These are phyloP conservation scores for Dichotomocladium elegans DNA, from an alignment of 371 early-diverging fungal genomes.

Conservation along the genomic window DNA sequence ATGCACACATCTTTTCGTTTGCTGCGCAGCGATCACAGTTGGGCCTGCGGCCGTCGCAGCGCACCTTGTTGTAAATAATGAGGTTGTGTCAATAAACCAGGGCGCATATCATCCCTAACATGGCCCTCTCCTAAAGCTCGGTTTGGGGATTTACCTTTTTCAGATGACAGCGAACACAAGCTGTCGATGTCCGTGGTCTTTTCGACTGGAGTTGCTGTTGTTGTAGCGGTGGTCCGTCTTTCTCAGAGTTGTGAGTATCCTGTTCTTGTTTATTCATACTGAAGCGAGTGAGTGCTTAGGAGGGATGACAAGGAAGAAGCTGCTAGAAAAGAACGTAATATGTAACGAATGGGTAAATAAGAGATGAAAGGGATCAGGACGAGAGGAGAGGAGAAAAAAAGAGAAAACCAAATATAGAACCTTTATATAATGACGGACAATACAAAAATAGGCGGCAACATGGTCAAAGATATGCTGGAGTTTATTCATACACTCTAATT, in stretches of 20 bases:
- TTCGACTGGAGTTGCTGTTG: constrained; percentile 4
- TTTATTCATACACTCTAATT: too few species aligned
- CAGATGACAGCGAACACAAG: constrained; percentile 39
- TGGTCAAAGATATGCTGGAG: too few species aligned
- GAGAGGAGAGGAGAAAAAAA: background rate
- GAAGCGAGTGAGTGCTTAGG: too few species aligned
- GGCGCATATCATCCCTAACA: too few species aligned
- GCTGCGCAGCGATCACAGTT: constrained; percentile 36
- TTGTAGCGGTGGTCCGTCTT: background rate
- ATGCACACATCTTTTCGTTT: constrained; percentile 36
- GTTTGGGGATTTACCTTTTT: constrained; percentile 25
- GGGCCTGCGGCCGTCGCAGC: constrained; percentile 39
- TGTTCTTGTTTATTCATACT: background rate
- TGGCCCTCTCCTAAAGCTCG: background rate
- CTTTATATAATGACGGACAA: background rate
- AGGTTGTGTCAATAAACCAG: background rate
- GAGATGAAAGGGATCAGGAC: background rate
- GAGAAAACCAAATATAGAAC: background rate
- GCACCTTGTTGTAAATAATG: constrained; percentile 17
- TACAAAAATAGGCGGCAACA: too few species aligned
- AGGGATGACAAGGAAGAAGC: too few species aligned
- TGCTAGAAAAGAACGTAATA: too few species aligned
- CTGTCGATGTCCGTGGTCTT: constrained; percentile 36
- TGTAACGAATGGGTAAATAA: too few species aligned
- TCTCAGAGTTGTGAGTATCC: background rate